Percentiles rank a stretch among this genome's conserved stretches.
These are phyloP conservation scores for Emergomyces orientalis DNA, from an alignment of 2,329 filamentous ascomycete species.

Conservation along the genomic window DNA sequence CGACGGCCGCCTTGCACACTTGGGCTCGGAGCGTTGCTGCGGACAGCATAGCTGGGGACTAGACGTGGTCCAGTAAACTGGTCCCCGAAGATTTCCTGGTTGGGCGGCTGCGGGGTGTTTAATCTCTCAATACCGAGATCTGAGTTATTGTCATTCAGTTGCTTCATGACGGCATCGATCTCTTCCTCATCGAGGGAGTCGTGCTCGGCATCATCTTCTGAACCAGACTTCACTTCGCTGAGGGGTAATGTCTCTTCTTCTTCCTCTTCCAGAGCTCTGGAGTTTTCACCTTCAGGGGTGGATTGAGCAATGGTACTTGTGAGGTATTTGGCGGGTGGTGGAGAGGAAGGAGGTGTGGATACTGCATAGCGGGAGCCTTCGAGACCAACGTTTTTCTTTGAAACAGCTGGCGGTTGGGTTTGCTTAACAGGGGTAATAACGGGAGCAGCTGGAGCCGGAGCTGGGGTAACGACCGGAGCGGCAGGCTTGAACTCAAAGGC, in stretches of 20 bases:
- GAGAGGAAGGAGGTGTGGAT: constrained; percentile 20
- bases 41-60: constrained; percentile 28
- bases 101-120: constrained; percentile 24
- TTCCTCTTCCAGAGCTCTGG: neutral
- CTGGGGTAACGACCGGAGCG: constrained; percentile 14
- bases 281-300: constrained; percentile 8
- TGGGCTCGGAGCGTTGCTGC: constrained; percentile 65
- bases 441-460: neutral
- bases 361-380: constrained; percentile 31
- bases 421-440: constrained; percentile 16
- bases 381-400: constrained; percentile 20
- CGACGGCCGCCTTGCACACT: constrained; percentile 51
- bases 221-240: neutral
- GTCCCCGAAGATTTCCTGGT: constrained; percentile 7
- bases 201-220: constrained; percentile 19
- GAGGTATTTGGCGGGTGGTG: constrained; percentile 9
- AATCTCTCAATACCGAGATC: constrained; percentile 63
- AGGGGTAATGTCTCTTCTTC: constrained; percentile 8
- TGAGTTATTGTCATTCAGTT: constrained; percentile 65
- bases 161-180: constrained; percentile 86
- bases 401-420: constrained; percentile 4
- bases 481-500: constrained; percentile 51
- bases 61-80: constrained; percentile 11
- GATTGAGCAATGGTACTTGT: constrained; percentile 12
- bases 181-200: constrained; percentile 49